Evolutionary conservation across 2,329 filamentous ascomycete species (phyloP), one percentile per base, ranked within the genome.

Genomic region (Ceratocystis variospora): DNA sequence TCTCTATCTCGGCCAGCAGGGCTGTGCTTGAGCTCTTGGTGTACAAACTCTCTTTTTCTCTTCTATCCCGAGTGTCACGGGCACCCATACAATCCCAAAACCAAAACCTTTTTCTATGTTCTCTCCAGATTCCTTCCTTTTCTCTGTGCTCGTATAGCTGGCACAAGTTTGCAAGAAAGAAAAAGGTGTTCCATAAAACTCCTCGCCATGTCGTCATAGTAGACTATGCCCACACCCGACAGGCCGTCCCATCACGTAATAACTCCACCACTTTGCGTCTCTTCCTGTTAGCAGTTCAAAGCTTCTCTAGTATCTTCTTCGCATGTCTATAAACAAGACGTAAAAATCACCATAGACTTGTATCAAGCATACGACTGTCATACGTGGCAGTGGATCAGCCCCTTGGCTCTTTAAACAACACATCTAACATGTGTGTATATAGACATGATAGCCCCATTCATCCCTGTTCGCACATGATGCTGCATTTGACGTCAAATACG

Each of bases 121-220:
- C 37, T 41, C 37, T 41, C 37, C 10, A 4, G 37, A 15, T 41
- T 48, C 46, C 46, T 48, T 22, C n/a, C 46, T 48, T 48, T 48
- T 48, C 46, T 22, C 46, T n/a, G 17, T 48, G 46, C 17, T 22
- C 46, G 19, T 48, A 22, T 48, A 48, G 17, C 19, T 22, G 17
- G 46, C 8, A 22, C 3, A 10, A 3, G 0, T 10, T 50, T 50
- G 48, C 48, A 25, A 45, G 41, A 48, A 6, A 48, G 17, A 48
- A 22, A 8, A n/a, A 48, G 46, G 12, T 41, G 37, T 15, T 41
- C 37, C 37, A 41, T 41, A 15, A 53, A 53, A 59, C 33, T 37
- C 28, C 55, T 17, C 28, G 25, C 17, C 55, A 59, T 59, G 55
- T 59, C 55, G 55, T 59, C 55, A 59, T 59, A 53, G 22, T 53